Evolutionary conservation across 345 rosid species (phyloP).

Genomic region (Cardamine occulta): DNA sequence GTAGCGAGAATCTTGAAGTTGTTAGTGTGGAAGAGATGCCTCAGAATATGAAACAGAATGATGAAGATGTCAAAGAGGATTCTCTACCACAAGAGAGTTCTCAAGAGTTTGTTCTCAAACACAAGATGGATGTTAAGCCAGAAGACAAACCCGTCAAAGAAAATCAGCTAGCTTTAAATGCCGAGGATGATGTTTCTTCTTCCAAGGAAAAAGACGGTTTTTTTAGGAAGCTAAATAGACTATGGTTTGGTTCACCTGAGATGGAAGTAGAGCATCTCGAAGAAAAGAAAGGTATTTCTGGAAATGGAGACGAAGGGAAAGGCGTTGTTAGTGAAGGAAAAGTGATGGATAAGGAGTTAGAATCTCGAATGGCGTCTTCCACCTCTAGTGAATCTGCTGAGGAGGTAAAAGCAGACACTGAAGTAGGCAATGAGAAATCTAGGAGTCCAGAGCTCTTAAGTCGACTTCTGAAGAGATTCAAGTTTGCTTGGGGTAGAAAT

Average conservation of each 20-base stretch:
- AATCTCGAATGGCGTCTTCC: conserved; percentile 23
- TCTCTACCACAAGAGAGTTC: conserved; percentile 22
- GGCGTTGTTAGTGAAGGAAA: conserved; percentile 21
- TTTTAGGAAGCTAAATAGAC: conserved; percentile 46
- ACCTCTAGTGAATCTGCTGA: conserved; percentile 35
- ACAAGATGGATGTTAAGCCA: conserved; percentile 23
- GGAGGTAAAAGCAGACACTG: conserved; percentile 38
- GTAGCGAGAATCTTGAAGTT: conserved; percentile 30
- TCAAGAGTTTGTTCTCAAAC: conserved; percentile 25
- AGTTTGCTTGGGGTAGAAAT: conserved; percentile 41
- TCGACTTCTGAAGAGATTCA: conserved; percentile 46
- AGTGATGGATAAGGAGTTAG: conserved; percentile 33
- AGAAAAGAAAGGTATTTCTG: conserved; percentile 27
- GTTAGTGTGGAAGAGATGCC: conserved; percentile 35
- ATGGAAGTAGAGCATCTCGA: conserved; percentile 28
- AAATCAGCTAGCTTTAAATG: conserved; percentile 15
- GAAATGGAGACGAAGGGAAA: conserved; percentile 36
- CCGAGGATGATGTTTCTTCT: conserved; percentile 33
- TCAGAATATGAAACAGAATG: conserved; percentile 27
- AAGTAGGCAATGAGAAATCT: conserved; percentile 32
- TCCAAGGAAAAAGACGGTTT: conserved; percentile 37
- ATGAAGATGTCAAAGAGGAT: conserved; percentile 38
- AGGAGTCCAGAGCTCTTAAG: conserved; percentile 45
- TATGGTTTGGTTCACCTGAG: conserved; percentile 53
- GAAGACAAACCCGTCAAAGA: conserved; percentile 20